phyloP scores from a whole-genome alignment of 1,139 yeast genomes.

The Nematodospora anomalae region DNA sequence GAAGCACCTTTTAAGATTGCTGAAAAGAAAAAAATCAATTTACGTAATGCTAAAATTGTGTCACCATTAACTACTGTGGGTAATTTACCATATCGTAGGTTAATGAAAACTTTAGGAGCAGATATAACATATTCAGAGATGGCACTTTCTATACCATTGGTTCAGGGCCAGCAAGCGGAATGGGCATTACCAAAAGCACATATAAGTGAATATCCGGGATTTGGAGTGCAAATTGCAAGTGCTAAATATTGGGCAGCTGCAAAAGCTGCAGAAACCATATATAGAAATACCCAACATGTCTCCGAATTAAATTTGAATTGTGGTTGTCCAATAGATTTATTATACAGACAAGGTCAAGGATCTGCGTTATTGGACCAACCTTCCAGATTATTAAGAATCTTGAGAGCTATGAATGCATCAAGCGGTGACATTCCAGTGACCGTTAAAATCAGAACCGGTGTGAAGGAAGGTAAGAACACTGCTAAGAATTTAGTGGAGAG shows the following conservation, averaged over 20 bases:
- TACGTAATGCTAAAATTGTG: conserved; percentile 75
- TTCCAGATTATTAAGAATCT: conserved; percentile 70
- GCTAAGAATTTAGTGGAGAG: conserved; percentile 75
- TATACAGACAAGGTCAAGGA: conserved; percentile 93
- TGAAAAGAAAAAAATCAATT: conserved; percentile 78
- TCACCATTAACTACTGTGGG: conserved; percentile 98
- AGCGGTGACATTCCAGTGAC: conserved; percentile 91
- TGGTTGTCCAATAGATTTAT: conserved; percentile 95
- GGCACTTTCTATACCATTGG: conserved; percentile 84
- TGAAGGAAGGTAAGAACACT: conserved; percentile 80
- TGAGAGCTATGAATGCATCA: conserved; percentile 85
- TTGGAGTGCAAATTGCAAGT: conserved; percentile 92
- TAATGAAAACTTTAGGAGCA: conserved; percentile 89
- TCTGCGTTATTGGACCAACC: conserved; percentile 92
- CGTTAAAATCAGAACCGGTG: conserved; percentile 89
- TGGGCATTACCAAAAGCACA: conserved; percentile 98
- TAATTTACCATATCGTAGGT: conserved; percentile 88
- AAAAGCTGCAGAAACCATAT: conserved; percentile 81
- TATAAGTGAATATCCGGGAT: conserved; percentile 75
- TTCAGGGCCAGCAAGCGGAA: conserved; percentile 89
- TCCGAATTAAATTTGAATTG: conserved; percentile 88
- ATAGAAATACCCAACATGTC: conserved; percentile 52
- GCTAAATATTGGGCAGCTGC: conserved; percentile 92
- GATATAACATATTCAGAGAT: conserved; percentile 93
- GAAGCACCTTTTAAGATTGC: conserved; percentile 76